Evolutionary conservation across 768 basidiomycete genomes (phyloP).

Genomic region (Tephrocybe rancida): DNA sequence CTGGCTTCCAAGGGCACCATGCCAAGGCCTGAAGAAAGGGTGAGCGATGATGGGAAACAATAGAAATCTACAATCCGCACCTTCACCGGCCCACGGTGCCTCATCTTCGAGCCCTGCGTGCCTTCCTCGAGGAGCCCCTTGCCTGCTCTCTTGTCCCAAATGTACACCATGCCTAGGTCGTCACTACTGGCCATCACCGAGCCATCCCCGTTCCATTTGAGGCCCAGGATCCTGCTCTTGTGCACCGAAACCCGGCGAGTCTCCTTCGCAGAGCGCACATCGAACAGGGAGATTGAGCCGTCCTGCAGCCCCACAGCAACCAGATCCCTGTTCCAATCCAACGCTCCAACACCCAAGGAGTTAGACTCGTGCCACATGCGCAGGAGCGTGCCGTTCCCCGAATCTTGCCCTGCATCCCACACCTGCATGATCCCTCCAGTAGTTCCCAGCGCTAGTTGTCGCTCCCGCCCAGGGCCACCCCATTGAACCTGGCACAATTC

Average conservation of each 20-base stretch:
- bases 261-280: constrained; percentile 50
- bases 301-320: constrained; percentile 65
- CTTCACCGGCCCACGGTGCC: constrained; percentile 69
- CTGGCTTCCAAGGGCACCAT: constrained; percentile 85
- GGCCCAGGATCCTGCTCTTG: constrained; percentile 71
- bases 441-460: constrained; percentile 54
- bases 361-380: constrained; percentile 42
- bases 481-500: constrained; percentile 53
- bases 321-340: constrained; percentile 64
- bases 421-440: constrained; percentile 51
- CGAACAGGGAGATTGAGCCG: constrained; percentile 67
- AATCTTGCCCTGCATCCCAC: constrained; percentile 46
- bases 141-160: constrained; percentile 69
- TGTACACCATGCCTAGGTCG: constrained; percentile 82
- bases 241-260: constrained; percentile 43
- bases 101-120: constrained; percentile 66
- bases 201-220: constrained; percentile 78
- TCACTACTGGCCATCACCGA: constrained; percentile 84
- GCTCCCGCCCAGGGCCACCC: constrained; percentile 42
- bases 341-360: constrained; percentile 24
- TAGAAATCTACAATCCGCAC: constrained; percentile 20
- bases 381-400: constrained; percentile 34
- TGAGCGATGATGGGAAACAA: background rate
- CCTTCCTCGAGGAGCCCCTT: constrained; percentile 29
- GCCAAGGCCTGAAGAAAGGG: constrained; percentile 63